A percentile compares a stretch with the other conserved stretches of the same genome.
These are phyloP conservation scores for Citrus cavaleriei DNA, from an alignment of 345 rosid species.

Conservation along the genomic window DNA sequence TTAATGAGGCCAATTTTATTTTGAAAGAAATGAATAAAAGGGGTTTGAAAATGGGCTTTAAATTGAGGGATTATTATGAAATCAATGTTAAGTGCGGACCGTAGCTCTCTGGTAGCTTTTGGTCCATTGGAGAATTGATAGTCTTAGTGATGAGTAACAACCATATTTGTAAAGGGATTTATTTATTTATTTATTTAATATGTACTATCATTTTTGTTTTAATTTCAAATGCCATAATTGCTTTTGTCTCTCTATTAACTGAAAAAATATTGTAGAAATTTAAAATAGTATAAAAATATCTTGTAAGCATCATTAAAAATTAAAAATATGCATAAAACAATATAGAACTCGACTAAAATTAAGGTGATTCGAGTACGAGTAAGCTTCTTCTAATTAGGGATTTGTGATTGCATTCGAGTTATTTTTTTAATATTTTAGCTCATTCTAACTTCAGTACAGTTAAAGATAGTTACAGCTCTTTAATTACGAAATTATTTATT, in stretches of 20 bases:
- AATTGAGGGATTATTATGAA: conserved; percentile 26
- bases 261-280: no score
- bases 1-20: conserved; percentile 41
- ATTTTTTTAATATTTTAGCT: no score
- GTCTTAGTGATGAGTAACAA: not conserved
- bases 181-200: not conserved
- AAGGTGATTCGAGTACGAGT: no score
- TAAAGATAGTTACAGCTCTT: no score
- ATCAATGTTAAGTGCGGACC: not conserved
- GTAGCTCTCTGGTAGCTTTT: not conserved
- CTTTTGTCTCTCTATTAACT: not conserved
- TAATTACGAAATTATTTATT: no score
- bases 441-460: no score
- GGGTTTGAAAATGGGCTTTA: conserved; percentile 35
- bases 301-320: no score
- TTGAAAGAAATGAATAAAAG: conserved; percentile 54
- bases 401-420: no score
- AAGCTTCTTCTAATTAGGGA: no score
- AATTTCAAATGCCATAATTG: not conserved
- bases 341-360: no score
- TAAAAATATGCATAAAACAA: no score
- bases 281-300: no score
- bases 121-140: not conserved
- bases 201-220: not conserved
- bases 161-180: not conserved